Conservation (phyloP, 1,284 basidiomycete species). For the Schizophyllum commune region DNA sequence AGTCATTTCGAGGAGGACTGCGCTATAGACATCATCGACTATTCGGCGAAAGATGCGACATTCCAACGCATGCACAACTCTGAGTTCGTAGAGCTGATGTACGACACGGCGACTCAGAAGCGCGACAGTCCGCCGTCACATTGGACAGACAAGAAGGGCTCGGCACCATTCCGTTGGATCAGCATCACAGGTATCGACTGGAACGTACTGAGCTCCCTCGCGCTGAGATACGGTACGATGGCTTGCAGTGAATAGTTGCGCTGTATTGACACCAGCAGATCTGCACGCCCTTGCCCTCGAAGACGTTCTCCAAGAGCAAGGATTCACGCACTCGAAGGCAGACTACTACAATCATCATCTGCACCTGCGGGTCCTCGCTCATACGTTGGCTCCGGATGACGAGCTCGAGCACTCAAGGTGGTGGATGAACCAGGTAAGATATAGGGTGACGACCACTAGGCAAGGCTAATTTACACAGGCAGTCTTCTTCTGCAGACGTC, state of each 20-base stretch:
- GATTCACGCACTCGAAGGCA: conserved; percentile 54
- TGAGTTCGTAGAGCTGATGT: conserved; percentile 43
- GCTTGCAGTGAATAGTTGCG: no score
- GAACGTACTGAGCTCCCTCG: conserved; percentile 59
- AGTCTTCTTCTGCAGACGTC: no score
- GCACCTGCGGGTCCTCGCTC: conserved; percentile 56
- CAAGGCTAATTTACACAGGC: conserved; percentile 13
- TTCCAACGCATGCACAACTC: conserved; percentile 50
- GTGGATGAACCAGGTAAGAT: conserved; percentile 2
- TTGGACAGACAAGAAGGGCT: conserved; percentile 30
- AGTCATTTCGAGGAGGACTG: conserved; percentile 52
- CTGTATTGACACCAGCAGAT: conserved; percentile 27
- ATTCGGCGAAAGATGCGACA: conserved; percentile 41
- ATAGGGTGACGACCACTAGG: conserved; percentile 17
- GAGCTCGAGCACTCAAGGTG: conserved; percentile 18
- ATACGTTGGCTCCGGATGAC: conserved; percentile 31
- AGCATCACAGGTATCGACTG: conserved; percentile 64
- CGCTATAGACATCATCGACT: conserved; percentile 55
- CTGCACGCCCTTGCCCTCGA: conserved; percentile 65
- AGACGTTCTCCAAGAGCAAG: conserved; percentile 54
- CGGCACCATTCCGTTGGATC: conserved; percentile 50
- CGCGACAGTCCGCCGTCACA: conserved; percentile 28
- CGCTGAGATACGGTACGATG: conserved; percentile 58
- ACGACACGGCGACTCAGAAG: conserved; percentile 22
- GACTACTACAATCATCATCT: conserved; percentile 65